These are phyloP conservation scores for Leptographium lundbergii DNA, from an alignment of 2,329 filamentous ascomycete genomes.

Conservation along the genomic window DNA sequence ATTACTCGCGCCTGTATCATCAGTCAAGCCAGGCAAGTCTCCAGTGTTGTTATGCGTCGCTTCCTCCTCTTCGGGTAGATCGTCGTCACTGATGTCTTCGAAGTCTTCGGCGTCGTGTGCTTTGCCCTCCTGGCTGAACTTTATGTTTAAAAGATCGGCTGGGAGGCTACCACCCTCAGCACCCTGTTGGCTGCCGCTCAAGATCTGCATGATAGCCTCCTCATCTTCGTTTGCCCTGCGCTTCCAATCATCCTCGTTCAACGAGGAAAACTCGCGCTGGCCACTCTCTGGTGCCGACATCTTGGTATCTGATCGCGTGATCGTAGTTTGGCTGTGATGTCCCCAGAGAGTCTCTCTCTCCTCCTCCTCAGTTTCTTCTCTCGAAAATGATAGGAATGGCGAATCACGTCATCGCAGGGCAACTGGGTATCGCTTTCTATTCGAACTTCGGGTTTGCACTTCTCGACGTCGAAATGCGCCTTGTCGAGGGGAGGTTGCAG, in stretches of 20 bases:
- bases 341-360: not conserved
- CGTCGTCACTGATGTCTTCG: conserved; percentile 85
- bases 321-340: not conserved
- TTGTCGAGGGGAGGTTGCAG: not conserved
- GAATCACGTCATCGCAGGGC: not conserved
- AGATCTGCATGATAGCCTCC: conserved; percentile 29
- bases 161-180: conserved; percentile 20
- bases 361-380: not conserved
- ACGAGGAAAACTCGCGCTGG: conserved; percentile 15
- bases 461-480: not conserved
- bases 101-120: conserved; percentile 86
- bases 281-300: conserved; percentile 3
- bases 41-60: conserved; percentile 19
- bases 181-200: conserved; percentile 29
- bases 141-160: conserved; percentile 26
- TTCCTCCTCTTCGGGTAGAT: conserved; percentile 70
- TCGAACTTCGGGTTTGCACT: not conserved
- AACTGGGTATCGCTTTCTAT: not conserved
- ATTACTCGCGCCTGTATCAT: conserved; percentile 47
- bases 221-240: conserved; percentile 37
- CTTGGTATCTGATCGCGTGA: not conserved
- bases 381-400: not conserved
- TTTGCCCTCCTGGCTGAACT: conserved; percentile 60
- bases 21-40: conserved; percentile 41
- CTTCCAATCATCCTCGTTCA: conserved; percentile 26